These are phyloP conservation scores for Silene latifolia DNA, from an alignment of 148 eudicot genomes.

Conservation along the genomic window DNA sequence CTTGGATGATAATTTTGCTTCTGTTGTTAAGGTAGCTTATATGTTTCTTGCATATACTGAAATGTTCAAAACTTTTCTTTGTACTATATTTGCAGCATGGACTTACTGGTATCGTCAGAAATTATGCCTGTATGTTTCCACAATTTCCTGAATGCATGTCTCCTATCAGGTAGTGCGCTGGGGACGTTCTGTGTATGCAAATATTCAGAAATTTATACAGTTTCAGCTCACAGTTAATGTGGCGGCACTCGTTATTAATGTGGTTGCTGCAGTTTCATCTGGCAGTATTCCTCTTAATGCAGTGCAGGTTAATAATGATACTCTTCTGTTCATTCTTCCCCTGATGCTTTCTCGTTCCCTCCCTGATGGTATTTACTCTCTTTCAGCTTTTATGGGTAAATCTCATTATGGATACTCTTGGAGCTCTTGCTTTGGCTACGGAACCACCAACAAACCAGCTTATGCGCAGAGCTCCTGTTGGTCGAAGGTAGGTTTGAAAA, in stretches of 20 bases:
- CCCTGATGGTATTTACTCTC: neutral
- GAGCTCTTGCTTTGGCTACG: conserved; percentile 94
- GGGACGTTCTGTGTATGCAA: conserved; percentile 52
- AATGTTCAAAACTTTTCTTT: too few species aligned
- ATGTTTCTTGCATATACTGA: too few species aligned
- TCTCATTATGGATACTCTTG: conserved; percentile 98
- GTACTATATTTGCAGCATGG: too few species aligned
- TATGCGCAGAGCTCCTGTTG: conserved; percentile 85
- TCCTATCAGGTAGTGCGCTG: too few species aligned
- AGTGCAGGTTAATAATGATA: conserved; percentile 57
- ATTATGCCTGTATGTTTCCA: too few species aligned
- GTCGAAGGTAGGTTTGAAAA: conserved; percentile 29
- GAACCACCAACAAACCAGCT: conserved; percentile 90
- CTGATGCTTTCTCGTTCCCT: neutral
- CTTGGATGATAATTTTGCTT: too few species aligned
- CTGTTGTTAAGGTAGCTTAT: too few species aligned
- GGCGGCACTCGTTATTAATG: conserved; percentile 83
- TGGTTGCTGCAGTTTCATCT: conserved; percentile 72
- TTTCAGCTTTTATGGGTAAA: conserved; percentile 97
- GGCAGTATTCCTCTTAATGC: conserved; percentile 80
- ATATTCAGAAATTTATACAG: conserved; percentile 90
- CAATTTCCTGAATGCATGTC: too few species aligned
- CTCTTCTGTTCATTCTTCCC: neutral
- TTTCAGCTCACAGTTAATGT: conserved; percentile 94
- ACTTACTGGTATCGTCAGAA: too few species aligned